Evolutionary conservation across 2,329 filamentous ascomycete species (phyloP), one percentile per base, ranked within the genome.

Genomic region (Plenodomus biglobosus): DNA sequence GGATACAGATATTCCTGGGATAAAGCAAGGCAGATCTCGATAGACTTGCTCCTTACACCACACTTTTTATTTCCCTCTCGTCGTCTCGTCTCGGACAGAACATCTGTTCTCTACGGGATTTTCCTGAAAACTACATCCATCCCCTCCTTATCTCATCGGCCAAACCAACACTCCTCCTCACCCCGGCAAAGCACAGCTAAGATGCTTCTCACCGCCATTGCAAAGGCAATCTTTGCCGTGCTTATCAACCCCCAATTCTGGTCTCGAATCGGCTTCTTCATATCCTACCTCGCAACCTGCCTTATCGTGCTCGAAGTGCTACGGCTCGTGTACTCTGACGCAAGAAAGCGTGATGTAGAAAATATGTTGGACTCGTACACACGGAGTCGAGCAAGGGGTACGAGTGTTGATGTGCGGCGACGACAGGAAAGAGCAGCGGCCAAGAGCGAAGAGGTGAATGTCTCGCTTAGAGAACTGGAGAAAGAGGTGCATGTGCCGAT

Each of bases 291-390:
- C 13, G 20, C 49, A 20, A 56, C 59, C 11, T 64, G 52, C 39
- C 52, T 62, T 32, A 39, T 64, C 15, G 58, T 58, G 16, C 50
- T 64, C 20, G 61, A 64, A 42, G 50, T 64, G 6, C 44, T 62
- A 2, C 49, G 61, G 3, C 44, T 64, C 19, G 53, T 50, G 13
- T 57, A 49, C 47, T 55, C 61, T 16, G 59, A 62, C 44, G 59
- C 43, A 11, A 58, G 61, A 27, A 61, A 61, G 46, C 57, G 60
- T 30, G 55, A 64, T 17, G 55, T 56, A 2, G 61, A 64, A 27
- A 58, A 48, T n/a, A 38, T 64, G 3, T 47, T 64, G 3, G 61
- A 64, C 8, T 42, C 51, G 4, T 64, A 64, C 42, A 49, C 52
- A 7, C 8, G 27, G 27, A 11, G 8, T 32, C 27, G 27, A 32